Base-by-base conservation (phyloP, 176 grass and related monocot species). In the Oryza glumipatula region DNA sequence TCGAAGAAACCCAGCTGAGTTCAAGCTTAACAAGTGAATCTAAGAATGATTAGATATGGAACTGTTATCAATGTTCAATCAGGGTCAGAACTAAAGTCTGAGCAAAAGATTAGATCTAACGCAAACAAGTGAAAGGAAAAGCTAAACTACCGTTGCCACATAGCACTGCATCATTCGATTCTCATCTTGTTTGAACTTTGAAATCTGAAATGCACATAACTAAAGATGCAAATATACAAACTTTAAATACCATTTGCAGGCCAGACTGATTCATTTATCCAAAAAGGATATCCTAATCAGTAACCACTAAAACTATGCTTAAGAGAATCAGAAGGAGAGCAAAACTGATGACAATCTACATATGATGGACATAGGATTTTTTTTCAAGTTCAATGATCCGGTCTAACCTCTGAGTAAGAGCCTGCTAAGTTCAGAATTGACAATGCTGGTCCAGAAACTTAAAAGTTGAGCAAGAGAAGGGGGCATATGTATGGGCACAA, bases 371-470 rank as follows among this genome's bases (percentile, higher is more conserved):
- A 30, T 16, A 22, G 28, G 7, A 47, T 30, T n/a, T 30, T 23
- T 23, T 64, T 65, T 56, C 23, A 83, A 64, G 54, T 74, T 47
- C 7, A 47, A 75, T 6, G 11, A 51, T n/a, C 71, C 4, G 1
- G 32, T 16, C 72, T 7, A 54, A 8, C 9, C 41, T 79, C 61
- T 67, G 9, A 30, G 15, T 67, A 13, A 66, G 26, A 10, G 10
- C 4, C 39, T 26, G 73, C 11, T 30, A 83, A 65, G 56, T 66
- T 83, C 39, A 48, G 36, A 83, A 83, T 32, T 67, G 74, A 17
- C 22, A 58, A 5, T 8, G 41, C 4, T 49, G 12, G 6, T 68
- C 5, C 65, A 24, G 17, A 46, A 30, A 45, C n/a, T 17, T 21
- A 14, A 6, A 6, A 44, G 43, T 12, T 45, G 14, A 8, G 39